These are phyloP conservation scores for Malus domestica DNA, from an alignment of 306 rosid species.

Conservation along the genomic window DNA sequence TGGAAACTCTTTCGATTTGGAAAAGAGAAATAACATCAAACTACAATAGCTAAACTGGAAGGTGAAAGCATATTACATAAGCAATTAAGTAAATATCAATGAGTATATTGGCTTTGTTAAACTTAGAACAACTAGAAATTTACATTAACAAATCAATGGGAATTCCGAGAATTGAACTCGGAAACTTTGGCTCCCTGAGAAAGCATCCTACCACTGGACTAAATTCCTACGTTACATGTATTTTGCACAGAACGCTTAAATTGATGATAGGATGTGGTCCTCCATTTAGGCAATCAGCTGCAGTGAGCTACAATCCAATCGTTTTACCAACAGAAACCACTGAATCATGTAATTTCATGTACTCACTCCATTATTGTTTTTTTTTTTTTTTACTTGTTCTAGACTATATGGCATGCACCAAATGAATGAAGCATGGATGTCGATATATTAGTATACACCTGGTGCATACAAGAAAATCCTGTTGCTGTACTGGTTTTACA, in stretches of 20 bases:
- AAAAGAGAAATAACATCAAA: background rate
- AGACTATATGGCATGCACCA: too few relatives aligned
- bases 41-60: background rate
- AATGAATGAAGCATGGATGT: too few relatives aligned
- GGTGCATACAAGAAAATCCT: background rate
- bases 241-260: background rate
- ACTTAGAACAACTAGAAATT: too few relatives aligned
- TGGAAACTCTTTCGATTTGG: background rate
- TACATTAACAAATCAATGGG: background rate
- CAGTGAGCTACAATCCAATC: background rate
- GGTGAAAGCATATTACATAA: background rate
- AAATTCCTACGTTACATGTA: background rate
- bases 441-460: too few relatives aligned
- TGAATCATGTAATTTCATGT: too few relatives aligned
- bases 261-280: background rate
- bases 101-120: too few relatives aligned
- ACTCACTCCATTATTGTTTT: background rate
- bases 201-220: slow-evolving; percentile 32
- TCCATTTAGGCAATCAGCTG: background rate
- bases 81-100: background rate
- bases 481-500: slow-evolving; percentile 8
- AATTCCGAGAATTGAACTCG: slow-evolving; percentile 32
- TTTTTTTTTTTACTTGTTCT: background rate
- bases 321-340: background rate
- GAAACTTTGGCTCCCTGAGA: slow-evolving; percentile 30